Evolutionary conservation across 2,329 filamentous ascomycete genomes (phyloP).

Genomic region (Achaetomium macrosporum): DNA sequence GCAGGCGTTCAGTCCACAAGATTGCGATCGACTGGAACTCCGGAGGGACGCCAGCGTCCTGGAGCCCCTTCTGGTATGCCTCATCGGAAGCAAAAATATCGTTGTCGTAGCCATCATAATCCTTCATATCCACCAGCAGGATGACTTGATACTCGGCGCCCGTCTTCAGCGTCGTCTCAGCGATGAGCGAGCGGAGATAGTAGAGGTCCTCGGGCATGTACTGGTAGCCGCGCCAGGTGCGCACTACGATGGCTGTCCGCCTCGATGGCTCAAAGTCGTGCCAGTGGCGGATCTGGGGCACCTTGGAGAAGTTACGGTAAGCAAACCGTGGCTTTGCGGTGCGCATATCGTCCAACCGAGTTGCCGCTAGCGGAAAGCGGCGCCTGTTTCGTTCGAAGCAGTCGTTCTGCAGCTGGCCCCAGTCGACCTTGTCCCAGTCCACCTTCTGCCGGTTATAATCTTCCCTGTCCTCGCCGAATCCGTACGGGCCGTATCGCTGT

Average conservation of each 20-base stretch:
- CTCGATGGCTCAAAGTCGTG: slow-evolving; percentile 27
- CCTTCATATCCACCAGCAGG: slow-evolving; percentile 57
- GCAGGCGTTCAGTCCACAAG: slow-evolving; percentile 63
- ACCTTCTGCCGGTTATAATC: slow-evolving; percentile 26
- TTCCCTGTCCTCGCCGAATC: slow-evolving; percentile 26
- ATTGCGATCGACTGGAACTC: slow-evolving; percentile 66
- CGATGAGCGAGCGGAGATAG: slow-evolving; percentile 58
- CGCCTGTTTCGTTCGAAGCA: slow-evolving; percentile 44
- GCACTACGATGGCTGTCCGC: slow-evolving; percentile 27
- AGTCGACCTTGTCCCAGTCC: slow-evolving; percentile 31
- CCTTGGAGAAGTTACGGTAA: slow-evolving; percentile 17
- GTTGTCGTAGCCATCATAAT: slow-evolving; percentile 37
- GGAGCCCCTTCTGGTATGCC: slow-evolving; percentile 46
- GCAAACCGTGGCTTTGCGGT: slow-evolving; percentile 11
- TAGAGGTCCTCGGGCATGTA: slow-evolving; percentile 57
- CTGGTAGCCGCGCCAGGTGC: slow-evolving; percentile 40
- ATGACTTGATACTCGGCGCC: slow-evolving; percentile 60
- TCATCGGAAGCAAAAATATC: slow-evolving; percentile 50
- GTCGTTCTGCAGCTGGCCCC: slow-evolving; percentile 32
- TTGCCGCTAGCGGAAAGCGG: slow-evolving; percentile 38
- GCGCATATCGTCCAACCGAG: slow-evolving; percentile 17
- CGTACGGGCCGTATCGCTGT: slow-evolving; percentile 28
- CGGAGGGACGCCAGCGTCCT: slow-evolving; percentile 46
- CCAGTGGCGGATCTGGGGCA: slow-evolving; percentile 26
- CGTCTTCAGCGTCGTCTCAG: slow-evolving; percentile 53